Base-by-base conservation (phyloP, 1,139 yeast species). In the Suhomyces yuchorum region DNA sequence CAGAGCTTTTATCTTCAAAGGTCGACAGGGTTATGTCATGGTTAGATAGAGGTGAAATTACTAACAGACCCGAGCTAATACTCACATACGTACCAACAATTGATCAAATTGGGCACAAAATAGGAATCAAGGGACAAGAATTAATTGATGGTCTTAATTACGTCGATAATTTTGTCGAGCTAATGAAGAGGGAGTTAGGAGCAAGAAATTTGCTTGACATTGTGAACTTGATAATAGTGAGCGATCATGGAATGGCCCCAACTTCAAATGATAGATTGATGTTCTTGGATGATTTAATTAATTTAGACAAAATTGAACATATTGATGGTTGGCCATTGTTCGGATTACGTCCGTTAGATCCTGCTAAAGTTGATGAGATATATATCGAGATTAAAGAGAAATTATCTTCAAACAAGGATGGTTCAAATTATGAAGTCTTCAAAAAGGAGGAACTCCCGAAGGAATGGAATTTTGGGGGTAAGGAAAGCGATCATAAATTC, bases 211-310 rank as follows among this genome's bases (percentile, higher is more conserved):
- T 90, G 51, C 68, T 77, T 1, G 75, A 81, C 34, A 75, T 89
- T 40, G 88, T 86, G 11, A 92, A 92, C 62, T 68, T 92, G 20
- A 69, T 92, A 0, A 70, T 92, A 42, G 87, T 91, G 1, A 88
- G 96, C 45, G 97, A 91, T 62, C 97, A 91, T 62, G 97, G 97
- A 6, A 90, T 91, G 96, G 87, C 96, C 0, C 95, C 96, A 2
- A 87, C 96, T 1, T 79, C 90, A 0, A 80, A 83, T 52, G 75
- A 78, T 15, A 70, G 96, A 47, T 62, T 87, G 8, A 68, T 88
- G 1, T 82, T 80, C 56, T 65, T 89, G 48, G 96, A 88, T 61
- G 93, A 88, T 55, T 53, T 87, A 15, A 66, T 88, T 8, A 84
- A 85, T 56, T 54, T 77, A 53, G 58, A 65, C 2, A 70, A 75